Conservation (phyloP, 352 stramenopile genomes). For the Phytophthora europaea region DNA sequence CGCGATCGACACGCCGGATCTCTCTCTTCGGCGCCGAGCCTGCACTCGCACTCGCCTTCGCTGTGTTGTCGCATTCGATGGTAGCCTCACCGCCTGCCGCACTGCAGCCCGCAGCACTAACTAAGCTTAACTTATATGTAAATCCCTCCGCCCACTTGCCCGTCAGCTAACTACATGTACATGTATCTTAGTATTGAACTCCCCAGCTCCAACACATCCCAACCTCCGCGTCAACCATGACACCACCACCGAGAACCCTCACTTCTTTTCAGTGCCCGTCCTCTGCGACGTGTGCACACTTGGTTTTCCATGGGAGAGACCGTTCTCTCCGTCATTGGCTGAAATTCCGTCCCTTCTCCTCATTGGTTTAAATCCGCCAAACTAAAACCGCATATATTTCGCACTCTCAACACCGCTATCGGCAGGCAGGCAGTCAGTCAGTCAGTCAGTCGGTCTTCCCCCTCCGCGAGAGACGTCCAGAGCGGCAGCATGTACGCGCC, state of each 20-base stretch:
- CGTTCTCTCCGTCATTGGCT: background rate
- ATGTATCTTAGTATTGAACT: background rate
- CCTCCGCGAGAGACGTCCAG: conserved; percentile 21
- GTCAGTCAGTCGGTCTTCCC: conserved; percentile 24
- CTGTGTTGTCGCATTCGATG: background rate
- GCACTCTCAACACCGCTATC: conserved; percentile 13
- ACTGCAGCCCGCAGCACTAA: background rate
- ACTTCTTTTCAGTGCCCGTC: background rate
- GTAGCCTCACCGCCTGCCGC: no score
- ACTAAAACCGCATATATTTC: conserved; percentile 26
- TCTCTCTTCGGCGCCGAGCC: background rate
- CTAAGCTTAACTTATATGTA: no score
- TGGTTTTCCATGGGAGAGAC: conserved; percentile 3
- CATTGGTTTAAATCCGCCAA: background rate
- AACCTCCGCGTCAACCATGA: background rate
- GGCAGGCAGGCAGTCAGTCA: background rate
- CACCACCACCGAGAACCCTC: background rate
- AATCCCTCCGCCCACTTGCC: background rate
- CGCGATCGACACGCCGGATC: conserved; percentile 28
- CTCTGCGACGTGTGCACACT: conserved; percentile 31
- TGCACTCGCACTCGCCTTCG: background rate
- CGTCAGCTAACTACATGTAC: background rate
- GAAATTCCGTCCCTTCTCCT: background rate
- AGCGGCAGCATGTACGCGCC: conserved; percentile 19
- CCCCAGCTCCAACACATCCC: no score